Evolutionary conservation across 1,284 basidiomycete species (phyloP).

Genomic region (Rhodotorula sp.): DNA sequence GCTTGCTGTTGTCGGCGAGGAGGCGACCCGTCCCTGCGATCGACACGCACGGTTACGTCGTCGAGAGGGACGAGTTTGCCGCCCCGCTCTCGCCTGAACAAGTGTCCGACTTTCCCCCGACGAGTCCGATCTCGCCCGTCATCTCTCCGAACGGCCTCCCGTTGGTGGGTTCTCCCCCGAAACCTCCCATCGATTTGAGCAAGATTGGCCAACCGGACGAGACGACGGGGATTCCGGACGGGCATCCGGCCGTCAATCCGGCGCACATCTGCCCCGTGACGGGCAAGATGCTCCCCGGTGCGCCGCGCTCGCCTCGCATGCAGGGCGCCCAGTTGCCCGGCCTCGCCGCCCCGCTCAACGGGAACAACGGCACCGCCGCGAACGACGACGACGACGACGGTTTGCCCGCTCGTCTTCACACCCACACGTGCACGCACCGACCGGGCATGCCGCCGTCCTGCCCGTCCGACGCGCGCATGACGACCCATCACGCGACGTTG

Average conservation of each 20-base stretch:
- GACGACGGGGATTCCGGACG: slow-evolving; percentile 20
- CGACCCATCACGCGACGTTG: slow-evolving; percentile 52
- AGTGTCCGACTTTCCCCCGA: slow-evolving; percentile 1
- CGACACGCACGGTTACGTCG: slow-evolving; percentile 8
- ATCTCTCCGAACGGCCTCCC: not conserved
- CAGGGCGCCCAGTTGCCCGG: not conserved
- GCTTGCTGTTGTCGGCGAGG: not conserved
- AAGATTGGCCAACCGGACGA: slow-evolving; percentile 11
- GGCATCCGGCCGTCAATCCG: slow-evolving; percentile 32
- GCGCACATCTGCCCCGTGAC: slow-evolving; percentile 21
- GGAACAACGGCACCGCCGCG: not conserved
- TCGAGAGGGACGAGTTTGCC: slow-evolving; percentile 1
- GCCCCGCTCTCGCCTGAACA: slow-evolving; percentile 8
- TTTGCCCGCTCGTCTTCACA: not conserved
- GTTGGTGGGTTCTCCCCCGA: not conserved
- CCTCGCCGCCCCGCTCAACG: not conserved
- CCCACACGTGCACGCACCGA: slow-evolving; percentile 15
- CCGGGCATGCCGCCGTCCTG: not conserved
- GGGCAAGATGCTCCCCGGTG: slow-evolving; percentile 7
- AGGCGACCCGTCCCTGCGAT: not conserved
- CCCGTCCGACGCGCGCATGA: not conserved
- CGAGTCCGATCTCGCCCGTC: not conserved
- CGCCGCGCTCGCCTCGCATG: not conserved
- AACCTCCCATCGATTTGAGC: not conserved
- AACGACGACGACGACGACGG: not conserved